phyloP scores from a whole-genome alignment of 2,329 filamentous ascomycete genomes.

The Fusarium denticulatum region DNA sequence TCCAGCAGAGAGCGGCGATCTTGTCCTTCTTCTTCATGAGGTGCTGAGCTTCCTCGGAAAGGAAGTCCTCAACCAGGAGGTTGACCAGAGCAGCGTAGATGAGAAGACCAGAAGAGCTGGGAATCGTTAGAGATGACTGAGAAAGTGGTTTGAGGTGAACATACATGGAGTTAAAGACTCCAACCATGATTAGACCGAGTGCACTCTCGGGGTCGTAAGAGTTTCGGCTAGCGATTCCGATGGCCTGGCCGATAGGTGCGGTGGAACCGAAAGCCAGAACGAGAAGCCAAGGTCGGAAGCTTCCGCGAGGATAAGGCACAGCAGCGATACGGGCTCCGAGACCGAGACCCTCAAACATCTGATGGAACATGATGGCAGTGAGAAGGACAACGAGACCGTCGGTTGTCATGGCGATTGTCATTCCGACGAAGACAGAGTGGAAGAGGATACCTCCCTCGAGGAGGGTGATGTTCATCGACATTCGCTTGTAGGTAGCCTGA shows the following conservation, averaged over 20 bases:
- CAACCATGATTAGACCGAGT: constrained; percentile 71
- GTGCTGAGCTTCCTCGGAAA: constrained; percentile 65
- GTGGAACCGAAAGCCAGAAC: constrained; percentile 72
- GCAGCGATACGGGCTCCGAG: constrained; percentile 76
- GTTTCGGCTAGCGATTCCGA: constrained; percentile 66
- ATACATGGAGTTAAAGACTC: constrained; percentile 72
- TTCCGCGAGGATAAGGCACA: constrained; percentile 67
- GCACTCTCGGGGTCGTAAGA: constrained; percentile 71
- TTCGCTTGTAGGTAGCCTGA: constrained; percentile 64
- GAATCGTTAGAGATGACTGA: neutral
- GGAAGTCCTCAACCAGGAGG: constrained; percentile 71
- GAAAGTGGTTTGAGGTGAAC: constrained; percentile 17
- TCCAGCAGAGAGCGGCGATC: constrained; percentile 61
- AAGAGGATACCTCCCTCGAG: constrained; percentile 83
- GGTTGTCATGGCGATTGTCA: constrained; percentile 75
- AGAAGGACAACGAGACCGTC: constrained; percentile 74
- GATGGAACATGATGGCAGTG: constrained; percentile 76
- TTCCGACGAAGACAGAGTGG: constrained; percentile 80
- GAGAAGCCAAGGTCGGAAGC: constrained; percentile 68
- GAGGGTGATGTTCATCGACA: constrained; percentile 77
- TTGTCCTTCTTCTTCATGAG: constrained; percentile 63
- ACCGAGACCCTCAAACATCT: constrained; percentile 75
- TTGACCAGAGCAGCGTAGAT: constrained; percentile 72
- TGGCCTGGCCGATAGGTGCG: constrained; percentile 71
- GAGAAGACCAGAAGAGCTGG: constrained; percentile 66